Base-by-base conservation (phyloP, 805 yeast genomes). In the Kodamaea leandrae region DNA sequence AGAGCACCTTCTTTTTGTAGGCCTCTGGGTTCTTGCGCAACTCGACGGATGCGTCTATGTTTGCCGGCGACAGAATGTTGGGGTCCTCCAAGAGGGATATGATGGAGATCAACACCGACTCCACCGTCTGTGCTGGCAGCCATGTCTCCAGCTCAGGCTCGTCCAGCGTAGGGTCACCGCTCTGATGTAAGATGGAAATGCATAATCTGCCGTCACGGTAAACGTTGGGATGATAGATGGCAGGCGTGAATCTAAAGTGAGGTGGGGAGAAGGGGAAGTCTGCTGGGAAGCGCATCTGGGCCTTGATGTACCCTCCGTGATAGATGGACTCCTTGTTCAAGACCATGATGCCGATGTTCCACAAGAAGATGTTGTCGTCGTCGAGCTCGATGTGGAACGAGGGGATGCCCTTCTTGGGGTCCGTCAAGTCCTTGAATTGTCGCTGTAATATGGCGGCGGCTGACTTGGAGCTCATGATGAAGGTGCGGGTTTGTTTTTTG, bases 201-300 rank as follows among this genome's bases (percentile, higher is more conserved):
- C 98, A 91, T 35, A 93, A 73, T 51, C 95, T 70, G 13, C 98
- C 98, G 63, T 90, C 96, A 46, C 87, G 77, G 66, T 91, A 91
- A 41, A 91, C 95, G 61, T 91, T 91, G 18, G 98, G 98, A 57
- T 91, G 98, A 66, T 81, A 90, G 51, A 91, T 86, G 32, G 96
- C 83, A 10, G 97, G 96, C 6, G 91, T 83, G 71, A 91, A 91
- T 52, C 95, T 74, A 68, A 89, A 91, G 26, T 84, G 79, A 32
- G 98, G 99, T 20, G 99, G 99, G 16, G 86, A 71, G 58, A 78
- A 91, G 3, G 98, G 99, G 66, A 83, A 91, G 62, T 89, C 96
- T 16, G 72, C 65, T 4, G 98, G 98, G 66, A 91, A 91, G 52
- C 83, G 76, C 96, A 91, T 87, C 60, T 87, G 95, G 16, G 96